phyloP scores from a whole-genome alignment of 1,284 basidiomycete species.

The Melanopsichium pennsylvanicum region DNA sequence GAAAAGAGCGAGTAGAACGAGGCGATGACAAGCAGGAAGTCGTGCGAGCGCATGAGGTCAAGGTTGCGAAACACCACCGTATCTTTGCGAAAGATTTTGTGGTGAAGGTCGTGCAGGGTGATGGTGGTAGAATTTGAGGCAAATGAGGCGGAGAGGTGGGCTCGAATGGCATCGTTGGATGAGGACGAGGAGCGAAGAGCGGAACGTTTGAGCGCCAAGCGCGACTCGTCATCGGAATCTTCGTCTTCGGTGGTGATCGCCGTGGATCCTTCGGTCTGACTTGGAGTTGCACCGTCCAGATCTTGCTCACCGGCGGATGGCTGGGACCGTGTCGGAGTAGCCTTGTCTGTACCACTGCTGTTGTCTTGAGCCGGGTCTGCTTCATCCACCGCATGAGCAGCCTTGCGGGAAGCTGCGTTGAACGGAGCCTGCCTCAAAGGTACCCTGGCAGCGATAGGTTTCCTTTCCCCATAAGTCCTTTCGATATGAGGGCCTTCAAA shows the following conservation, averaged over 20 bases:
- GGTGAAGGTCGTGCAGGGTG: conserved; percentile 78
- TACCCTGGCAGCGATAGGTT: conserved; percentile 41
- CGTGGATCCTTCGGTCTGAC: conserved; percentile 44
- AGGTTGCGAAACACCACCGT: conserved; percentile 81
- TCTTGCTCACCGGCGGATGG: background rate
- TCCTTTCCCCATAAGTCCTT: conserved; percentile 59
- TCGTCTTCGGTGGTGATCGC: conserved; percentile 44
- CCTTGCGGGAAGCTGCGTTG: conserved; percentile 54
- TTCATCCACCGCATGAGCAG: conserved; percentile 17
- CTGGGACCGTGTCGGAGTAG: background rate
- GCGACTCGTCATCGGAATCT: conserved; percentile 20
- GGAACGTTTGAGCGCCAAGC: conserved; percentile 8
- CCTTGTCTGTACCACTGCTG: background rate
- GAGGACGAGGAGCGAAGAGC: conserved; percentile 29
- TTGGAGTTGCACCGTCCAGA: conserved; percentile 27
- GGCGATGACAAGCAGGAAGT: conserved; percentile 74
- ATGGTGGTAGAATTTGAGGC: background rate
- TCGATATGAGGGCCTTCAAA: conserved; percentile 92
- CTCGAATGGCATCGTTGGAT: conserved; percentile 38
- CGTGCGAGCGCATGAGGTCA: conserved; percentile 79
- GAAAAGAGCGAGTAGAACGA: conserved; percentile 71
- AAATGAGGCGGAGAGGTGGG: conserved; percentile 15
- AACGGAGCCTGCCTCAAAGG: conserved; percentile 42
- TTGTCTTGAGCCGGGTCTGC: background rate
- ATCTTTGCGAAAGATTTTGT: conserved; percentile 90